These are phyloP conservation scores for Calcarisporium arbuscula DNA, from an alignment of 2,329 filamentous ascomycete genomes.

Conservation along the genomic window DNA sequence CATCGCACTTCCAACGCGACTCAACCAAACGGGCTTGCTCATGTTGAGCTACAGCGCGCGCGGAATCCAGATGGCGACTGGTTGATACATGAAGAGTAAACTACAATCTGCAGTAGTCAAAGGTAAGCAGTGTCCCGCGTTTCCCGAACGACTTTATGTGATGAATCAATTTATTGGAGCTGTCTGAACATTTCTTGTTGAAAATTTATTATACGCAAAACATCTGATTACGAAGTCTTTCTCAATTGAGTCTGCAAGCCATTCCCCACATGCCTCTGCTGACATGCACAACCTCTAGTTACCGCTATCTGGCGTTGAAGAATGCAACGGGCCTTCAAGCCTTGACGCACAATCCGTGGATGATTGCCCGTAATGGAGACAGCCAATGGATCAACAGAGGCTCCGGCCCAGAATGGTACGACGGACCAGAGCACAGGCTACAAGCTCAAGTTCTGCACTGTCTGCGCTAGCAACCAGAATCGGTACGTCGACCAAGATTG, in stretches of 20 bases:
- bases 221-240: no score
- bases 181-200: conserved; percentile 63
- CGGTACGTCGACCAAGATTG: conserved; percentile 48
- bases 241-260: no score
- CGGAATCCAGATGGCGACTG: no score
- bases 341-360: conserved; percentile 5
- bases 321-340: conserved; percentile 14
- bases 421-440: conserved; percentile 54
- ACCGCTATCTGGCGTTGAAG: conserved; percentile 8
- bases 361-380: conserved; percentile 30
- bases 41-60: no score
- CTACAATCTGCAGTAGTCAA: neutral
- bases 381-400: conserved; percentile 30
- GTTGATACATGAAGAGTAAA: no score
- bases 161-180: conserved; percentile 65
- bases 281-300: conserved; percentile 2
- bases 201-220: conserved; percentile 56
- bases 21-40: no score
- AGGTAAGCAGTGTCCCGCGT: conserved; percentile 15
- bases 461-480: conserved; percentile 98
- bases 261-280: no score
- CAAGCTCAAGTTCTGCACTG: conserved; percentile 94
- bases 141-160: conserved; percentile 23
- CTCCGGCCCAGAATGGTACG: conserved; percentile 34
- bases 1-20: no score